These are phyloP conservation scores for Cucumis hystrix DNA, from an alignment of 306 rosid genomes.

Conservation along the genomic window DNA sequence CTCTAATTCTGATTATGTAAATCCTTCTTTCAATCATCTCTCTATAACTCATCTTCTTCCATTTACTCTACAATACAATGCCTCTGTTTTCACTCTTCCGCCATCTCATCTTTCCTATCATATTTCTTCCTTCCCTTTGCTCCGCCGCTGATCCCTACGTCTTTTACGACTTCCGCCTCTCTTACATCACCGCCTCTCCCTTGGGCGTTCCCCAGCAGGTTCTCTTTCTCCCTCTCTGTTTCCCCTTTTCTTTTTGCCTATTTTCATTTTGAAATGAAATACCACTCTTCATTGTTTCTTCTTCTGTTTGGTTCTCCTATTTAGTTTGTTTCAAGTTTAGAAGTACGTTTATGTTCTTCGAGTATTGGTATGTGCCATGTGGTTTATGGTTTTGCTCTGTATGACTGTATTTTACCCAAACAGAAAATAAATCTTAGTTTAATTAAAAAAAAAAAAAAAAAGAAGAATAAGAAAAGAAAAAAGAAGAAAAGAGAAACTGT, in stretches of 20 bases:
- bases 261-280: neutral
- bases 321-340: too few species aligned
- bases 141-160: slow-evolving; percentile 45
- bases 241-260: neutral
- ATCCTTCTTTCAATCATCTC: neutral
- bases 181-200: slow-evolving; percentile 61
- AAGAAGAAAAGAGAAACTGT: neutral
- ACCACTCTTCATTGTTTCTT: neutral
- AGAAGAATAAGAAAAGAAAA: too few species aligned
- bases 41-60: neutral
- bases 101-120: slow-evolving; percentile 25
- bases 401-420: neutral
- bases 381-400: neutral
- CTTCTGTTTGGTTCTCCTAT: neutral
- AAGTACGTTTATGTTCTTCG: neutral
- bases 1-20: slow-evolving; percentile 1
- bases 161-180: slow-evolving; percentile 35
- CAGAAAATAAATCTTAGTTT: neutral
- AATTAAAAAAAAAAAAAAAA: too few species aligned
- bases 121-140: slow-evolving; percentile 29
- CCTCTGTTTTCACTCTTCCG: slow-evolving; percentile 21
- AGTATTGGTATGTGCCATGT: neutral
- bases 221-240: neutral
- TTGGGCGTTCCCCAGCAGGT: slow-evolving; percentile 76
- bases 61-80: slow-evolving; percentile 12